A percentile compares a stretch with the other conserved stretches of the same genome.
Evolutionary conservation across 1,284 basidiomycete species (phyloP).

Genomic region (Xerocomus minutiporus): DNA sequence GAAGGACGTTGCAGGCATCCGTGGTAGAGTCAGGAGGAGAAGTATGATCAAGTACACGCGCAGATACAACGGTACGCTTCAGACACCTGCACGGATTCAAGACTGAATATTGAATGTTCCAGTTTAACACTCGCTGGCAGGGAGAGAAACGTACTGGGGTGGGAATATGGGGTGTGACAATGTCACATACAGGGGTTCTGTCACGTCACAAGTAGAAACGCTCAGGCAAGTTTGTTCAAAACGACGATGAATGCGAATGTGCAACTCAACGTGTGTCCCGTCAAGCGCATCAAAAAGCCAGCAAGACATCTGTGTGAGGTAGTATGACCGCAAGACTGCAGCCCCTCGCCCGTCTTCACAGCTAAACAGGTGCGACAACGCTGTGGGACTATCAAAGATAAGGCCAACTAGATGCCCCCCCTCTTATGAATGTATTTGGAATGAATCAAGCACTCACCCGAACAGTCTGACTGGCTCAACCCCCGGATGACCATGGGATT

Average conservation of each 20-base stretch:
- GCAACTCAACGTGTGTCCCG: slow-evolving; percentile 29
- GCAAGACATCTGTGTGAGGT: slow-evolving; percentile 30
- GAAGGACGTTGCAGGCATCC: neutral
- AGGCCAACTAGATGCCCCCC: slow-evolving; percentile 13
- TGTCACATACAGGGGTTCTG: slow-evolving; percentile 31
- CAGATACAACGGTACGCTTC: slow-evolving; percentile 5
- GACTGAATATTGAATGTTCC: neutral
- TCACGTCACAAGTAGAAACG: slow-evolving; percentile 24
- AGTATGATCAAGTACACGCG: neutral
- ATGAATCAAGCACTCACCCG: slow-evolving; percentile 31
- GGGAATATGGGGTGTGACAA: slow-evolving; percentile 20
- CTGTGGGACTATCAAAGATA: neutral
- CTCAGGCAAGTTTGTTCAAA: slow-evolving; percentile 31
- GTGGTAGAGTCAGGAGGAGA: neutral
- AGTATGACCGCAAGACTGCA: slow-evolving; percentile 18
- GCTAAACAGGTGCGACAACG: neutral
- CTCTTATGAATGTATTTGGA: slow-evolving; percentile 23
- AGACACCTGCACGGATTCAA: neutral
- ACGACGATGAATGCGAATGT: slow-evolving; percentile 25
- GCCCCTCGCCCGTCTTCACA: slow-evolving; percentile 1
- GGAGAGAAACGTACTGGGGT: slow-evolving; percentile 3
- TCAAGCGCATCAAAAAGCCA: slow-evolving; percentile 22
- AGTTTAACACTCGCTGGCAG: neutral
- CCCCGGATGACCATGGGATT: neutral
- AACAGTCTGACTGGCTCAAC: slow-evolving; percentile 19